phyloP scores from a whole-genome alignment of 805 yeast genomes.

The Lipomyces kockii region DNA sequence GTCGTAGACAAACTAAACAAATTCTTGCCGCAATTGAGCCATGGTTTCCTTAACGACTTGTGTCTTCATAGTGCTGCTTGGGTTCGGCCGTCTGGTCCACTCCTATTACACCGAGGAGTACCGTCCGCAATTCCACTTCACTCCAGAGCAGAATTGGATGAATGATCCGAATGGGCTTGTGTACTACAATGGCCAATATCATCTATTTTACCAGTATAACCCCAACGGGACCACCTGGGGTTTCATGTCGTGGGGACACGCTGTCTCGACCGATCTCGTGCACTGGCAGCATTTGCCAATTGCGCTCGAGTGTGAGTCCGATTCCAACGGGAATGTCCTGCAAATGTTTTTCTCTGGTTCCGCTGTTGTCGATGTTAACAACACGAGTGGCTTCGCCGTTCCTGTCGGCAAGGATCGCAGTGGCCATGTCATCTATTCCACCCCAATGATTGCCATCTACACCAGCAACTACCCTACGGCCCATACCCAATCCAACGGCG shows the following conservation, averaged over 20 bases:
- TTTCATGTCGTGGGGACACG: constrained; percentile 15
- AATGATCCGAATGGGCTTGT: constrained; percentile 16
- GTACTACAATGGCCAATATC: constrained; percentile 10
- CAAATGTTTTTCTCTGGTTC: constrained; percentile 3
- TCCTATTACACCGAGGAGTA: constrained; percentile 4
- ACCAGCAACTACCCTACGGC: constrained; percentile 4
- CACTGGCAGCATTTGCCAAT: constrained; percentile 8
- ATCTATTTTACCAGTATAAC: constrained; percentile 10
- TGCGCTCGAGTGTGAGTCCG: constrained; percentile 5
- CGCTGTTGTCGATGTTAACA: constrained; percentile 47
- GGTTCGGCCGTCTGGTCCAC: neutral
- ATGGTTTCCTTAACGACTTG: constrained; percentile 1
- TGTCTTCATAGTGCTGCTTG: neutral
- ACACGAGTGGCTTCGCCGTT: constrained; percentile 46
- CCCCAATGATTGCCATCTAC: constrained; percentile 6
- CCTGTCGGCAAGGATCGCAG: neutral
- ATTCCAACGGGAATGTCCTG: constrained; percentile 4
- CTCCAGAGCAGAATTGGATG: constrained; percentile 10
- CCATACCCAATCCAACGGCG: constrained; percentile 5
- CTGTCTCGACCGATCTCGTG: constrained; percentile 10
- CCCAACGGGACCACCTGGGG: constrained; percentile 14
- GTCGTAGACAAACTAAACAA: neutral
- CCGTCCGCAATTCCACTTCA: constrained; percentile 14
- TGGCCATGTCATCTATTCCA: neutral
- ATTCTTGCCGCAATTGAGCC: neutral